Evolutionary conservation across 495 filamentous ascomycete genomes (phyloP).

Genomic region (Xylaria telfairii): DNA sequence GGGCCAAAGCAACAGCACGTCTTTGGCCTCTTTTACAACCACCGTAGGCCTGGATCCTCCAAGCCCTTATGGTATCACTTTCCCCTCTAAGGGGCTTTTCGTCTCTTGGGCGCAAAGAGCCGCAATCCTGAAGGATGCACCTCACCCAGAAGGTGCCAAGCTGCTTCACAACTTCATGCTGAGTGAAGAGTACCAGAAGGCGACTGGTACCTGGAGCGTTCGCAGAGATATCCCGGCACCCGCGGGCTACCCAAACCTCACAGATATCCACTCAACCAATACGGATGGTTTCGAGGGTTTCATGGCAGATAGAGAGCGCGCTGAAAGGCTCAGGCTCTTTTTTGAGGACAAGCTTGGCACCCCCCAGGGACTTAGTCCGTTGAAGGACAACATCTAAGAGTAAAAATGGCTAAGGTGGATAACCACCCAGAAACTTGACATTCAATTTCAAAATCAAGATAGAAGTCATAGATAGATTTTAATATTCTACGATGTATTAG

Average conservation of each 20-base stretch:
- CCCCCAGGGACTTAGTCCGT: constrained; percentile 37
- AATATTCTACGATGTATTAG: background rate
- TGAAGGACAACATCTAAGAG: constrained; percentile 37
- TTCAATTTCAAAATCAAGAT: background rate
- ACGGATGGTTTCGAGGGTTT: constrained; percentile 38
- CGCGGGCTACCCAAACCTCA: constrained; percentile 25
- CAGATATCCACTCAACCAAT: constrained; percentile 34
- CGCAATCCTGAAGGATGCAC: constrained; percentile 43
- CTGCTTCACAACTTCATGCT: constrained; percentile 42
- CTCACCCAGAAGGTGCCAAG: constrained; percentile 44
- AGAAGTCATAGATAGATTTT: background rate
- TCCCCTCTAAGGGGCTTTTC: constrained; percentile 36
- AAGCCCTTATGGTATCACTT: constrained; percentile 14
- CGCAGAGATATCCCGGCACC: constrained; percentile 25
- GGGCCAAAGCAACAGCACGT: constrained; percentile 26
- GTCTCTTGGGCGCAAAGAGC: constrained; percentile 43
- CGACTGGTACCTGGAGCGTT: constrained; percentile 20
- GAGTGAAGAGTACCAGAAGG: constrained; percentile 34
- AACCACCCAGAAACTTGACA: background rate
- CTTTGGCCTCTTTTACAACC: constrained; percentile 22
- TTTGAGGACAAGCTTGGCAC: constrained; percentile 41
- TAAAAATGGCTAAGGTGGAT: background rate
- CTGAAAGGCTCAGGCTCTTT: constrained; percentile 40
- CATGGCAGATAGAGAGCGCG: constrained; percentile 36
- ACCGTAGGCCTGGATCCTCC: background rate